phyloP scores from a whole-genome alignment of 306 rosid species.

The Crotalaria pallida region DNA sequence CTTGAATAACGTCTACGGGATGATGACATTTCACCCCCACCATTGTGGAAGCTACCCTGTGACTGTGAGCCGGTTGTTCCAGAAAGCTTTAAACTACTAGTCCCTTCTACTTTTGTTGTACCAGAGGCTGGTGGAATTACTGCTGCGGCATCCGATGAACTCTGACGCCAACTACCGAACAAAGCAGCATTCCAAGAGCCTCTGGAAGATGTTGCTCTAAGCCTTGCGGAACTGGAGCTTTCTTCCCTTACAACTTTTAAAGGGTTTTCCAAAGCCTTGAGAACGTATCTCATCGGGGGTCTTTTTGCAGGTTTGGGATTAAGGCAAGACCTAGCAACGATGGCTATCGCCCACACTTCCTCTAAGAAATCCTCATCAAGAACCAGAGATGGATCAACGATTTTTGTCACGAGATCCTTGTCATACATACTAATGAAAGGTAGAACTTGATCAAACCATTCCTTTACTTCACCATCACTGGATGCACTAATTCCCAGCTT shows the following conservation, averaged over 20 bases:
- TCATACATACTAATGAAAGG: constrained; percentile 68
- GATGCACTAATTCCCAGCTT: constrained; percentile 73
- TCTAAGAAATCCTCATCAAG: constrained; percentile 90
- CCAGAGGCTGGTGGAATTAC: constrained; percentile 47
- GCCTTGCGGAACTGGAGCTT: constrained; percentile 61
- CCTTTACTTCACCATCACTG: constrained; percentile 47
- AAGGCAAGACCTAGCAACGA: constrained; percentile 89
- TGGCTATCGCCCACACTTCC: constrained; percentile 98
- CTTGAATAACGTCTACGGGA: constrained; percentile 57
- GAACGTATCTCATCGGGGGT: constrained; percentile 78
- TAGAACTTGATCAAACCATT: constrained; percentile 56
- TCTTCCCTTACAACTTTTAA: constrained; percentile 93
- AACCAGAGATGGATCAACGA: constrained; percentile 74
- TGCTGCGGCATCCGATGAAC: constrained; percentile 53
- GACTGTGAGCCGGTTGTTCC: constrained; percentile 77
- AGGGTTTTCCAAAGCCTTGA: constrained; percentile 91
- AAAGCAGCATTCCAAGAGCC: constrained; percentile 92
- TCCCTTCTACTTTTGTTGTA: constrained; percentile 47
- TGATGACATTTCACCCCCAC: constrained; percentile 58
- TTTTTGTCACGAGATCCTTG: constrained; percentile 75
- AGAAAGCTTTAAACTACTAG: constrained; percentile 63
- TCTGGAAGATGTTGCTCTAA: constrained; percentile 71
- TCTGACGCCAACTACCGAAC: constrained; percentile 94
- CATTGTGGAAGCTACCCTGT: constrained; percentile 55
- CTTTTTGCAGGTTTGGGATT: constrained; percentile 84